These are phyloP conservation scores for Phalaenopsis equestris DNA, from an alignment of 106 monocot genomes.

Conservation along the genomic window DNA sequence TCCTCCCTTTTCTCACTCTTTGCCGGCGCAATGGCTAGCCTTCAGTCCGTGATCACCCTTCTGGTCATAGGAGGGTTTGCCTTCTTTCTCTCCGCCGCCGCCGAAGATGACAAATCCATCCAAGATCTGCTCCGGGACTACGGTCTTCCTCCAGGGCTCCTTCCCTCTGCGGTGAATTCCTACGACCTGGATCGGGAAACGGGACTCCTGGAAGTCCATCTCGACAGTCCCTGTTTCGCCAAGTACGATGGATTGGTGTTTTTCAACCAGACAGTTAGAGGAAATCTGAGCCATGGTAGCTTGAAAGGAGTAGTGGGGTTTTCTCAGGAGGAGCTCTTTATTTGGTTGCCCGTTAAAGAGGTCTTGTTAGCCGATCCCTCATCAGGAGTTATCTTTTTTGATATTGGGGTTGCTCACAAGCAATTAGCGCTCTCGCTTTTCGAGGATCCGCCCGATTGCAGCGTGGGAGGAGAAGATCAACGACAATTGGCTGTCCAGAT, in stretches of 20 bases:
- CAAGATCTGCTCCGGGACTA: constrained; percentile 44
- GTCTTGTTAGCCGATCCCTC: neutral
- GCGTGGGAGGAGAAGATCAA: neutral
- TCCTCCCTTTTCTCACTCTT: neutral
- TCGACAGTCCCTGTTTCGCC: constrained; percentile 39
- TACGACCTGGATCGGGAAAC: constrained; percentile 32
- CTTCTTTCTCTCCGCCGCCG: neutral
- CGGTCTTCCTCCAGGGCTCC: constrained; percentile 53
- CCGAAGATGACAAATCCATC: constrained; percentile 7
- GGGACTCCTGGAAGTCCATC: constrained; percentile 33
- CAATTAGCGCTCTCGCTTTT: constrained; percentile 9
- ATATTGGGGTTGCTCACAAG: constrained; percentile 9
- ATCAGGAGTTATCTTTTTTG: constrained; percentile 7
- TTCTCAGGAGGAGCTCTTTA: constrained; percentile 11
- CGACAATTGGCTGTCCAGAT: neutral
- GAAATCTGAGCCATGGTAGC: constrained; percentile 10
- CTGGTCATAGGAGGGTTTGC: neutral
- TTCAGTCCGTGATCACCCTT: neutral
- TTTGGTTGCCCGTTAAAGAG: constrained; percentile 10
- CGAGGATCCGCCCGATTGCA: constrained; percentile 11
- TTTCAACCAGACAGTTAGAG: constrained; percentile 6
- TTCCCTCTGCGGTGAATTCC: constrained; percentile 31
- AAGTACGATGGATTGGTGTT: constrained; percentile 21
- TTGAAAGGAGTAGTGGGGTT: constrained; percentile 6
- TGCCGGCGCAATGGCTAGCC: neutral